Evolutionary conservation across 148 eudicot genomes (phyloP).

Genomic region (Persicaria tinctoria): DNA sequence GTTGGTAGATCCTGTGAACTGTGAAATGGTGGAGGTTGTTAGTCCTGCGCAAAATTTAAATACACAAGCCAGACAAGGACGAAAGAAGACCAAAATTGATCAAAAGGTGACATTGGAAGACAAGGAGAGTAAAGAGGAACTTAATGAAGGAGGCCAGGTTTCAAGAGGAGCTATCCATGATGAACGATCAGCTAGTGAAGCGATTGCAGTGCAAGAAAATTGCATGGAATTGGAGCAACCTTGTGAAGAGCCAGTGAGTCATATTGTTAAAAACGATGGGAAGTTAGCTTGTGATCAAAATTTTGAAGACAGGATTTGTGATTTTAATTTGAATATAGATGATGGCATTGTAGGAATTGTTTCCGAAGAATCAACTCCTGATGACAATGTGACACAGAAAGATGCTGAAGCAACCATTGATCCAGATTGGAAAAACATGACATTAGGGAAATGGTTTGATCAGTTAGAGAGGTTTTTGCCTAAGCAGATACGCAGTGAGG

Average conservation of each 20-base stretch:
- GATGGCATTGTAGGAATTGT: neutral
- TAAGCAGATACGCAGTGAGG: conserved; percentile 36
- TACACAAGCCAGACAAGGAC: neutral
- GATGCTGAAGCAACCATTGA: conserved; percentile 15
- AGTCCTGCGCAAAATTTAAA: neutral
- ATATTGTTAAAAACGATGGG: no score
- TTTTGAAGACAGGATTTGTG: neutral
- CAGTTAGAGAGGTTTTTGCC: conserved; percentile 54
- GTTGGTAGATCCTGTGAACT: no score
- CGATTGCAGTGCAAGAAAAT: neutral
- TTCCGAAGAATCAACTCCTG: conserved; percentile 2
- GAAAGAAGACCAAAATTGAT: neutral
- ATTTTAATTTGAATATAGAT: no score
- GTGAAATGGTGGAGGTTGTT: neutral
- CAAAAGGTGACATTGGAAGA: neutral
- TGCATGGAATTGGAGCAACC: neutral
- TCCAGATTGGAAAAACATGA: conserved; percentile 58
- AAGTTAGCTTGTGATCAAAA: neutral
- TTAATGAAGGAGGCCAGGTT: no score
- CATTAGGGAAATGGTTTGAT: conserved; percentile 68
- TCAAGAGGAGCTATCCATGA: neutral
- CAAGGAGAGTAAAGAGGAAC: no score
- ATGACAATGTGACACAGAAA: conserved; percentile 5
- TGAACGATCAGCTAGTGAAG: neutral
- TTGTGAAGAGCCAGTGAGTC: neutral